Evolutionary conservation across 129 eudicot species (phyloP).

Genomic region (Smallanthus sonchifolius): DNA sequence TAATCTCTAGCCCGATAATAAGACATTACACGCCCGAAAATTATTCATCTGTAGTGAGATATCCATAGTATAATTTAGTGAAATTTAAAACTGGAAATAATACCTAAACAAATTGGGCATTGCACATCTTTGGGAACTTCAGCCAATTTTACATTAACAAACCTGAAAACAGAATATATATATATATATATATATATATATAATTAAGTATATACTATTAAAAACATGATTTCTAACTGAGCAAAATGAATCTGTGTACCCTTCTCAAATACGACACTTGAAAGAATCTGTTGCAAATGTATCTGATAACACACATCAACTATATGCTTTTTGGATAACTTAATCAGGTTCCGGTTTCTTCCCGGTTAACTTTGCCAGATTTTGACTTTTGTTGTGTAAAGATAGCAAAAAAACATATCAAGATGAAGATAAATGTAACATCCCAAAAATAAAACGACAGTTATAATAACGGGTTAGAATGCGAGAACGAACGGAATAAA

Average conservation of each 20-base stretch:
- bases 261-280: not conserved
- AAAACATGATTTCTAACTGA: not conserved
- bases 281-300: not conserved
- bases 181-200: no score
- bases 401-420: no score
- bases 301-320: slow-evolving; percentile 7
- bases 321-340: not conserved
- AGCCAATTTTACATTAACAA: slow-evolving; percentile 47
- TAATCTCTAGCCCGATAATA: not conserved
- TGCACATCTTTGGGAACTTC: slow-evolving; percentile 92
- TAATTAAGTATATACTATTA: no score
- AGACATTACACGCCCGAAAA: not conserved
- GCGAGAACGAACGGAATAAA: no score
- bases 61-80: not conserved
- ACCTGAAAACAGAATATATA: no score
- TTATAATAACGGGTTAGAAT: no score
- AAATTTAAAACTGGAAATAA: no score
- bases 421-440: no score
- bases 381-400: no score
- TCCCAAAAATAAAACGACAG: no score
- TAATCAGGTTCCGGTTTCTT: not conserved
- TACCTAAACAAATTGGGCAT: slow-evolving; percentile 83
- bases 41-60: not conserved
- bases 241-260: not conserved
- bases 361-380: no score